Base-by-base conservation (phyloP, 805 yeast species). In the Monosporozyma servazzii region DNA sequence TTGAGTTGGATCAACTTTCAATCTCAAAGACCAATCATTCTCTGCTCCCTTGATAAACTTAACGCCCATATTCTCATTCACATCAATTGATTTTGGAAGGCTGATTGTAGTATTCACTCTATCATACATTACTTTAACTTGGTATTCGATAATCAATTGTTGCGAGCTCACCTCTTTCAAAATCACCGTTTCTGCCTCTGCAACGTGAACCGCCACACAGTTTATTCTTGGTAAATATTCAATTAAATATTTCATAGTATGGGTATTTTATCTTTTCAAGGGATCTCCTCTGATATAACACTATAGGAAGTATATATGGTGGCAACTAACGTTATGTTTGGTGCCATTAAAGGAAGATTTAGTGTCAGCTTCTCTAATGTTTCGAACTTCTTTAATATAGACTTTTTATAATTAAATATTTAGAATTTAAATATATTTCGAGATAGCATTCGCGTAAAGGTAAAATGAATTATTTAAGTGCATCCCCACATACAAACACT, bases 221-320 rank as follows among this genome's bases (percentile, higher is more conserved):
- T 55, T 52, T 40, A 63, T 54, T 20, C 58, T 50, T 9, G 58
- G 54, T 31, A 58, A 45, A 48, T 54, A 53, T 29, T 52, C 54
- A 3, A 49, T 47, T 49, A 49, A 27, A 30, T 43, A 48, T 21
- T 51, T 27, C 54, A 52, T 52, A 17, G 3, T 33, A 5, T 15
- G 37, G 7, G 17, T 33, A 33, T 3, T 13, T 2, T 33, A 2
- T 33, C 20, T 33, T 33, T 33, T 2, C 37, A 13, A 3, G 11
- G 17, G 37, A 13, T 33, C 15, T 1, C 3, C 37, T 33, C 7
- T 6, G 13, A 13, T 33, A n/a, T 33, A 13, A 13, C 17, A 13
- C 37, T 33, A 5, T 13, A 7, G 27, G 27, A 25, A 25, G 27
- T 33, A 6, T 13, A n/a, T 33, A 33, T 30, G 11, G 15, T 30